Evolutionary conservation across 1,284 basidiomycete species (phyloP).

Genomic region (Cutaneotrichosporon cutaneum): DNA sequence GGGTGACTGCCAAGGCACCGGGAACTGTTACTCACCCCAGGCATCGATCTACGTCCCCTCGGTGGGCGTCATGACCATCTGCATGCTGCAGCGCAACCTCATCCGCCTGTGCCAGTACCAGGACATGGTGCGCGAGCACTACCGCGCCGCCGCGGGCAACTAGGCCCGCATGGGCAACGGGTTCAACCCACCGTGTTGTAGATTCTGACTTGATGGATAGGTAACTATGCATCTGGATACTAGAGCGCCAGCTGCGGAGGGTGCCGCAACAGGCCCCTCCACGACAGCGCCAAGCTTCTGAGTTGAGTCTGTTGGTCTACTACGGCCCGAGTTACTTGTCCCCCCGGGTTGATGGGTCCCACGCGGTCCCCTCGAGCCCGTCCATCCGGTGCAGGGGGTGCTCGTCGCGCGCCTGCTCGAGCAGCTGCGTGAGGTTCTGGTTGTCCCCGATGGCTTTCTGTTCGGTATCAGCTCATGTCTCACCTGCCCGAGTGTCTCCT

Average conservation of each 20-base stretch:
- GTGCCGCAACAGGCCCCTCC: too few relatives aligned
- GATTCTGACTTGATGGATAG: not conserved
- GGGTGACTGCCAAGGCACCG: not conserved
- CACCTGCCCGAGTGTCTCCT: not conserved
- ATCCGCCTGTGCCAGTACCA: conserved; percentile 71
- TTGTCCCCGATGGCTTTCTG: conserved; percentile 80
- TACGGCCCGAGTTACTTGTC: not conserved
- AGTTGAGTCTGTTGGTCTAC: not conserved
- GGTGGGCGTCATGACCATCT: conserved; percentile 93
- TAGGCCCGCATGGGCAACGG: not conserved
- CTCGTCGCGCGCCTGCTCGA: conserved; percentile 76
- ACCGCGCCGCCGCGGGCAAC: conserved; percentile 9
- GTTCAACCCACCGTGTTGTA: conserved; percentile 2
- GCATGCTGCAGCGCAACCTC: conserved; percentile 92
- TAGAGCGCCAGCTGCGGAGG: too few relatives aligned
- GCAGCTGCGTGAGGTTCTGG: conserved; percentile 65
- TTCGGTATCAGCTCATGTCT: not conserved
- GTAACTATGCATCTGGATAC: conserved; percentile 1
- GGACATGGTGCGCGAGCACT: conserved; percentile 48
- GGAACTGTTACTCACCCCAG: conserved; percentile 53
- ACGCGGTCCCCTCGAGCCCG: conserved; percentile 43
- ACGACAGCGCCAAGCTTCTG: too few relatives aligned
- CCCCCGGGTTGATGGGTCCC: conserved; percentile 30
- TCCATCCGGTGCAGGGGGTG: conserved; percentile 61
- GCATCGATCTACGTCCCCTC: conserved; percentile 88